phyloP scores from a whole-genome alignment of 139 green algal species.

The Haematococcus sp. region DNA sequence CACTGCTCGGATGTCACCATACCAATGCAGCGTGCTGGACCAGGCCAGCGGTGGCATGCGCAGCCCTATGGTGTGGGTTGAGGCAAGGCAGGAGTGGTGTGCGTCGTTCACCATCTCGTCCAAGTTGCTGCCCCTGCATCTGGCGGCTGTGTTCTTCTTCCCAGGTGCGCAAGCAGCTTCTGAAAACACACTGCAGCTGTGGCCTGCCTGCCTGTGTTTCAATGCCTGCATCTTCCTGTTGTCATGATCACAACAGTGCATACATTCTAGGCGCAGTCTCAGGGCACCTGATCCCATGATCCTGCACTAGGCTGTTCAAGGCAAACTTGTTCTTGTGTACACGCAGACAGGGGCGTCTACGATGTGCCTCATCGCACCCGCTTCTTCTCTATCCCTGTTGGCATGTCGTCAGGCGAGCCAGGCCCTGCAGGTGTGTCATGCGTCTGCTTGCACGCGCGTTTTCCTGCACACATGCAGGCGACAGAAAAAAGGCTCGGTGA shows the following conservation, averaged over 20 bases:
- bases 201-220: too few relatives aligned
- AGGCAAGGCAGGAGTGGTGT: constrained; percentile 2
- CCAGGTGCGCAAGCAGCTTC: constrained; percentile 27
- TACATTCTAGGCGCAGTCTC: too few relatives aligned
- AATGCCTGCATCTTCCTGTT: too few relatives aligned
- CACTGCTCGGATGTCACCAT: constrained; percentile 7
- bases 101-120: constrained; percentile 24
- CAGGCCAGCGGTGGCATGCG: constrained; percentile 29
- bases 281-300: too few relatives aligned
- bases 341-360: constrained; percentile 22
- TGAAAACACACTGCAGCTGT: too few relatives aligned
- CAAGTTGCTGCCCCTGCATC: constrained; percentile 39
- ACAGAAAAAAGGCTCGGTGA: too few relatives aligned
- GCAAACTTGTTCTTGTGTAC: too few relatives aligned
- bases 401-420: constrained; percentile 30
- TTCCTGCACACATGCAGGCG: too few relatives aligned
- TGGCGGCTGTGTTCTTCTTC: constrained; percentile 41
- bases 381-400: constrained; percentile 39
- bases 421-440: constrained; percentile 26
- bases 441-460: too few relatives aligned
- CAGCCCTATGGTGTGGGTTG: constrained; percentile 21
- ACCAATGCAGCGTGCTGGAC: constrained; percentile 8
- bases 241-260: too few relatives aligned
- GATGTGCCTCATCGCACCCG: constrained; percentile 12
- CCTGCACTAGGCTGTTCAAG: too few relatives aligned